Base-by-base conservation (phyloP, 2,329 filamentous ascomycete species). In the Fusarium buharicum region DNA sequence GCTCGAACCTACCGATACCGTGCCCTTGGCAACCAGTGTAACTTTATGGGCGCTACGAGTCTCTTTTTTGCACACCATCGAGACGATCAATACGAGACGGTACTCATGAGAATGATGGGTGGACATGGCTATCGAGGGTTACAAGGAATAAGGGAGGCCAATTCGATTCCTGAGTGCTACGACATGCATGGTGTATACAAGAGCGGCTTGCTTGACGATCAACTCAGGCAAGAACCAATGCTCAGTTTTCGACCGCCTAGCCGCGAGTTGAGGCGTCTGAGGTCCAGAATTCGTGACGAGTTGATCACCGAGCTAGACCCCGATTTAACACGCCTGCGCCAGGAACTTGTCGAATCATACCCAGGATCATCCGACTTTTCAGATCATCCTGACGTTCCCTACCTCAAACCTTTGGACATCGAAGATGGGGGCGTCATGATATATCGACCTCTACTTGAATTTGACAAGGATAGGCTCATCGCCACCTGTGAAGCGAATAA, bases 1-100 rank as follows among this genome's bases (percentile, higher is more conserved):
- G 94, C 94, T 7, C 87, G 95, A 20, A 84, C 77, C 18, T 80
- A 89, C 30, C 87, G 95, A 13, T 98, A 93, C 74, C 88, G 86
- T 59, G 79, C 81, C 1, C 75, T 98, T 2, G 93, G 90, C 1
- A 72, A 68, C 13, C 81, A 82, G 8, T 93, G 90, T 72, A 74
- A 75, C 14, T 73, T 77, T 1, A 66, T 78, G 6, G 72, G 77
- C 0, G 84, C 90, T 4, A 76, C 75, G 5, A 84, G 85, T 17
- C 74, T 98, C 2, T 83, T 97, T 34, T 79, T 96, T 24, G 95
- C 89, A 4, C 95, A 99, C 72, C 95, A 99, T 73, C 81, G 84
- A 60, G 93, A 97, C 70, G 95, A 99, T 70, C 92, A 95, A 71
- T 90, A 93, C 52, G 95, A 99, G 77, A 97, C 93, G 0, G 82